Evolutionary conservation across 345 rosid species (phyloP).

Genomic region (Brassica cretica): DNA sequence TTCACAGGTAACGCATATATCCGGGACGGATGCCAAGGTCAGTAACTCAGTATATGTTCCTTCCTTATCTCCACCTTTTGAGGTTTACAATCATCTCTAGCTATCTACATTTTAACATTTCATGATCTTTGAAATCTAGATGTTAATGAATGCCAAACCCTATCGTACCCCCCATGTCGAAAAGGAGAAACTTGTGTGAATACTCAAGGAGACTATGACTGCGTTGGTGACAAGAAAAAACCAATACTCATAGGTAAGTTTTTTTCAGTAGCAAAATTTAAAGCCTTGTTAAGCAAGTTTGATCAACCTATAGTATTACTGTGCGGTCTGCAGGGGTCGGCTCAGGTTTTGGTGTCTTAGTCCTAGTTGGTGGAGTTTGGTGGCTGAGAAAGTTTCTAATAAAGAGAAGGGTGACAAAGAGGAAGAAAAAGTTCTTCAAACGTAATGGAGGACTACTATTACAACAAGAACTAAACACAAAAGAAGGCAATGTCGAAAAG

Average conservation of each 20-base stretch:
- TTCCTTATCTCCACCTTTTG: background rate
- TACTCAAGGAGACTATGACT: background rate
- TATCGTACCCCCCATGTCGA: background rate
- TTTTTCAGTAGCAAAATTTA: background rate
- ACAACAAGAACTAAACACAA: constrained; percentile 35
- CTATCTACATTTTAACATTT: too few relatives aligned
- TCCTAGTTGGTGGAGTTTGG: constrained; percentile 11
- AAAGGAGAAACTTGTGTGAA: background rate
- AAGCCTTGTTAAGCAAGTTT: background rate
- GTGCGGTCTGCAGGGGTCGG: constrained; percentile 23
- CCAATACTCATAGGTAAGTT: background rate
- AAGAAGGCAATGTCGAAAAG: constrained; percentile 17
- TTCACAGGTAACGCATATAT: background rate
- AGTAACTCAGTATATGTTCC: background rate
- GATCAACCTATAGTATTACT: background rate
- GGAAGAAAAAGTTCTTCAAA: constrained; percentile 25
- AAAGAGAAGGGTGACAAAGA: background rate
- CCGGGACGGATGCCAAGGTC: background rate
- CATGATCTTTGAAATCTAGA: background rate
- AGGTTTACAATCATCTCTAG: background rate
- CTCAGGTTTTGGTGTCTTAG: constrained; percentile 16
- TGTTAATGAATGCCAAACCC: background rate
- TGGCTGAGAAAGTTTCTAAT: constrained; percentile 3
- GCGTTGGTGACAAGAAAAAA: background rate
- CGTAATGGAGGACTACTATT: background rate